These are phyloP conservation scores for Tagetes erecta DNA, from an alignment of 129 eudicot species.

Conservation along the genomic window DNA sequence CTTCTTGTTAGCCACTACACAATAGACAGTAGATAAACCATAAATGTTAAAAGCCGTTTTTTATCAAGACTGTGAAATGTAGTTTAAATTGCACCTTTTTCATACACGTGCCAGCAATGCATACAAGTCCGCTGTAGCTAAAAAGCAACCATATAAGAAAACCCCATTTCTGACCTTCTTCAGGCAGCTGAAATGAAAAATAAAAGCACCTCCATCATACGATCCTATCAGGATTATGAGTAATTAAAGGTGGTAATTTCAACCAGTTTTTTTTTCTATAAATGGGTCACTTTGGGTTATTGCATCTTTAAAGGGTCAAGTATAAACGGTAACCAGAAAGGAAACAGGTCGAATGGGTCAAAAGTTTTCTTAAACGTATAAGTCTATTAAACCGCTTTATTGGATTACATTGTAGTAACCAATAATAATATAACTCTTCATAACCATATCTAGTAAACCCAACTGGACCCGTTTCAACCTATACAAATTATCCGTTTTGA, in stretches of 20 bases:
- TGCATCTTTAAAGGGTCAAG: constrained; percentile 4
- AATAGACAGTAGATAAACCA: constrained; percentile 10
- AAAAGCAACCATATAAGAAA: constrained; percentile 97
- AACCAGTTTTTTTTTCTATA: background rate
- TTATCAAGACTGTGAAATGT: background rate
- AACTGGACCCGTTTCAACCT: background rate
- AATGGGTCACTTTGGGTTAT: background rate
- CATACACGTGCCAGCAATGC: constrained; percentile 69
- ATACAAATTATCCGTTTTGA: background rate
- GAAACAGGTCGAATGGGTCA: background rate
- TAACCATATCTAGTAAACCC: background rate
- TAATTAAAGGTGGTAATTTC: background rate
- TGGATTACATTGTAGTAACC: background rate
- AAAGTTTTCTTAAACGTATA: background rate
- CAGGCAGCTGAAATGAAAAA: constrained; percentile 72
- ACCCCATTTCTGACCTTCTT: constrained; percentile 98
- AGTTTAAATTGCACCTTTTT: constrained; percentile 57
- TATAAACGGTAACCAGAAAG: background rate
- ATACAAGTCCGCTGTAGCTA: constrained; percentile 86
- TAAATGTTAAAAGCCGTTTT: background rate
- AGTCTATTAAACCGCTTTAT: background rate
- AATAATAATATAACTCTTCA: background rate
- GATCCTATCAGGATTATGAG: constrained; percentile 5
- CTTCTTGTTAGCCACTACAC: constrained; percentile 92
- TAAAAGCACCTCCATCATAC: constrained; percentile 10